These are phyloP conservation scores for Calonectria multiphialidica DNA, from an alignment of 2,329 filamentous ascomycete species.

Conservation along the genomic window DNA sequence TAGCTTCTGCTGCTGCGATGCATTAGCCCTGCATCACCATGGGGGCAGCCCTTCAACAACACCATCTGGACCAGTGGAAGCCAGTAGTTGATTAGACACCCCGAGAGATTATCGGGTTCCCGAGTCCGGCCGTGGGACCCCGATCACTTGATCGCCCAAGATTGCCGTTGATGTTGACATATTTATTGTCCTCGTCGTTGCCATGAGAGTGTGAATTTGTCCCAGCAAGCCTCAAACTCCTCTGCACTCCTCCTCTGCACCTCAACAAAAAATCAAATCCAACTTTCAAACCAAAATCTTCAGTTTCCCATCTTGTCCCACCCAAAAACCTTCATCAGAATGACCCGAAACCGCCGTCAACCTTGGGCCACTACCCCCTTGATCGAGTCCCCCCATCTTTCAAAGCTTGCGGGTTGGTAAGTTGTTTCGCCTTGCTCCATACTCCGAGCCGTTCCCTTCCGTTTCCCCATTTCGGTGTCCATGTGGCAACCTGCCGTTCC, in stretches of 20 bases:
- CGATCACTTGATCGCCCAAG: slow-evolving; percentile 4
- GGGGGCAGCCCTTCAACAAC: not conserved
- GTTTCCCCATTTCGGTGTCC: not conserved
- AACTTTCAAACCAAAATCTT: not conserved
- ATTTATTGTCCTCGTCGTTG: not conserved
- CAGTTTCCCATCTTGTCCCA: not conserved
- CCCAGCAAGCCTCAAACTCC: not conserved
- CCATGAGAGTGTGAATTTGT: not conserved
- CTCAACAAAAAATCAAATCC: not conserved
- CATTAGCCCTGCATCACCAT: not conserved
- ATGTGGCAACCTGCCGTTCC: not conserved
- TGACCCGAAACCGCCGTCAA: slow-evolving; percentile 33
- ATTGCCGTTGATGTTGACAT: not conserved
- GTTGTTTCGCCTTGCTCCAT: slow-evolving; percentile 33
- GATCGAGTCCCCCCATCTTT: slow-evolving; percentile 58
- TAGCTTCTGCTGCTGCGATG: not conserved
- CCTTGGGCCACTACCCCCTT: slow-evolving; percentile 34
- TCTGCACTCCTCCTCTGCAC: not conserved
- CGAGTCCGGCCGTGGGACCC: not conserved
- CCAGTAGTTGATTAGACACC: not conserved
- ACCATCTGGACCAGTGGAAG: not conserved
- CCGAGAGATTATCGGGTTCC: not conserved
- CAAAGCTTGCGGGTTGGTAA: slow-evolving; percentile 76
- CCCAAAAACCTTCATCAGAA: not conserved
- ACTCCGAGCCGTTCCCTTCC: not conserved